Conservation (phyloP, 176 grass and related monocot species). For the Secale cereale region DNA sequence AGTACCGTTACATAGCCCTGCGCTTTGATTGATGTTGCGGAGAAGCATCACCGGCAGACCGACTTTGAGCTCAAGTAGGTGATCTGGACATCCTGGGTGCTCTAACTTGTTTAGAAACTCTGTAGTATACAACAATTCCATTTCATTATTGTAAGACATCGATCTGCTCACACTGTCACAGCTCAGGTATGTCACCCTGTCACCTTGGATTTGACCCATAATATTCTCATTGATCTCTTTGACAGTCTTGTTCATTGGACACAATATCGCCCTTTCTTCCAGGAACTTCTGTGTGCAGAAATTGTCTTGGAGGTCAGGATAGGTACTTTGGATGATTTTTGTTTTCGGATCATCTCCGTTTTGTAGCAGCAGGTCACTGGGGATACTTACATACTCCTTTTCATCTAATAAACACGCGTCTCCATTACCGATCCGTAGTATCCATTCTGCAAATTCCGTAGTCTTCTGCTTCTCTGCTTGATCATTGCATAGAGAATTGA, state of each 20-base stretch:
- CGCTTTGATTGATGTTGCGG: not conserved
- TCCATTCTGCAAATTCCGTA: not conserved
- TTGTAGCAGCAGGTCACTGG: not conserved
- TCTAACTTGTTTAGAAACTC: slow-evolving; percentile 18
- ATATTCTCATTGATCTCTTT: not conserved
- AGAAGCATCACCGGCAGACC: slow-evolving; percentile 23
- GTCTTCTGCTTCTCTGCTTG: not conserved
- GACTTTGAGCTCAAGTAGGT: slow-evolving; percentile 19
- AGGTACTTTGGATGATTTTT: not conserved
- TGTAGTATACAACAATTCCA: not conserved
- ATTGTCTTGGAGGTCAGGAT: not conserved
- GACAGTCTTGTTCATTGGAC: not conserved
- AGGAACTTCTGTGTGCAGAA: not conserved
- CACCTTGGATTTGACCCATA: not conserved
- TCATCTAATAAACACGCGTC: not conserved
- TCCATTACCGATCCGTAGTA: slow-evolving; percentile 3
- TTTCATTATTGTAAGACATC: not conserved
- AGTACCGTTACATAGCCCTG: slow-evolving; percentile 12
- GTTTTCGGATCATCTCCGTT: not conserved
- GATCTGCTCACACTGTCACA: slow-evolving; percentile 8
- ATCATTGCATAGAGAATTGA: not conserved
- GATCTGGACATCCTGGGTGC: not conserved
- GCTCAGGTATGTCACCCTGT: not conserved
- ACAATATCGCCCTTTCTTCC: not conserved
- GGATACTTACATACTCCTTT: not conserved